Evolutionary conservation across 345 rosid genomes (phyloP).

Genomic region (Bruguiera parviflora): DNA sequence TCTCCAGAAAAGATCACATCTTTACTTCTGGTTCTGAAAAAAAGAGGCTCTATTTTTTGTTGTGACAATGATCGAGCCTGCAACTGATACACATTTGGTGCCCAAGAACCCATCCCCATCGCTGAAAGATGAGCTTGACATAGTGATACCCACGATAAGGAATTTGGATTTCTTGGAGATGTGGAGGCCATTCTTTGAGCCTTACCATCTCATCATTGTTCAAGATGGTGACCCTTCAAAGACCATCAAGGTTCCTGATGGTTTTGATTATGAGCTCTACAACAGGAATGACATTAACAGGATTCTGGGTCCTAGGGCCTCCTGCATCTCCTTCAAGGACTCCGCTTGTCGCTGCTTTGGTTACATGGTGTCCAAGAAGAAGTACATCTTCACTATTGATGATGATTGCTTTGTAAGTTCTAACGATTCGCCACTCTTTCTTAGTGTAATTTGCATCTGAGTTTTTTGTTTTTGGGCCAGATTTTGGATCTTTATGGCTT

Average conservation of each 20-base stretch:
- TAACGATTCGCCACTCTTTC: neutral
- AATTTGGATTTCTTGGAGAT: conserved; percentile 93
- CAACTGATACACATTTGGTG: conserved; percentile 23
- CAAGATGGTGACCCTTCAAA: conserved; percentile 95
- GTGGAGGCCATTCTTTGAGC: conserved; percentile 98
- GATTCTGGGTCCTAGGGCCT: conserved; percentile 88
- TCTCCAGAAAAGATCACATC: neutral
- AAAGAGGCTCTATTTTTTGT: neutral
- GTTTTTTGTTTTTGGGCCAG: neutral
- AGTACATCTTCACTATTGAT: conserved; percentile 92
- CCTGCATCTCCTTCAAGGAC: conserved; percentile 94
- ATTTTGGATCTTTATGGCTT: conserved; percentile 14
- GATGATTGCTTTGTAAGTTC: conserved; percentile 93
- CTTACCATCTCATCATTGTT: conserved; percentile 90
- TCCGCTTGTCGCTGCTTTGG: conserved; percentile 98
- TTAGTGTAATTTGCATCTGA: conserved; percentile 6
- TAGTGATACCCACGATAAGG: conserved; percentile 89
- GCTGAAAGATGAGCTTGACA: conserved; percentile 85
- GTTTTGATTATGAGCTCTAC: conserved; percentile 87
- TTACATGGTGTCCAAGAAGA: conserved; percentile 96
- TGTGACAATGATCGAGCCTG: conserved; percentile 52
- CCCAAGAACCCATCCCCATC: conserved; percentile 27
- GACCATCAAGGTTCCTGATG: conserved; percentile 78
- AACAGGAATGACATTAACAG: conserved; percentile 85
- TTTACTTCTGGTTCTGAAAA: neutral